These are phyloP conservation scores for Dactylellina haptotyla DNA, from an alignment of 2,329 filamentous ascomycete species.

Conservation along the genomic window DNA sequence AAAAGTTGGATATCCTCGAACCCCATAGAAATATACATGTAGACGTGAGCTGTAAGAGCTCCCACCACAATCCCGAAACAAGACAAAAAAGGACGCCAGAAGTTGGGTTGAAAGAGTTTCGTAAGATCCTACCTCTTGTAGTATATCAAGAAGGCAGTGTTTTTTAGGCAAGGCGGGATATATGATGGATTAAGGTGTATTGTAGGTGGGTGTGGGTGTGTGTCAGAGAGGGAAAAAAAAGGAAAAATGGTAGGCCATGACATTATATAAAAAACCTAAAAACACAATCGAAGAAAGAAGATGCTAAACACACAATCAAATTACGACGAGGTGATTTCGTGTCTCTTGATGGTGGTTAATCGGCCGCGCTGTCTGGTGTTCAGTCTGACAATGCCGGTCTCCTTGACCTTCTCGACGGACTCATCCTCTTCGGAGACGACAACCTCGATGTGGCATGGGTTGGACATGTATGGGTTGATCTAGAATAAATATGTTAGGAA, in stretches of 20 bases:
- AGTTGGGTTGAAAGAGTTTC: conserved; percentile 31
- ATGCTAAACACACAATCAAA: conserved; percentile 44
- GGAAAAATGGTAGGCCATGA: conserved; percentile 42
- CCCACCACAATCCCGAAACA: conserved; percentile 25
- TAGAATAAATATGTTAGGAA: conserved; percentile 61
- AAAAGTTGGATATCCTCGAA: conserved; percentile 28
- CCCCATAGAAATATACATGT: conserved; percentile 41
- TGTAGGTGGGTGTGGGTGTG: too few relatives aligned
- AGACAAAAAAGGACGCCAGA: conserved; percentile 24
- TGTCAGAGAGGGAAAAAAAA: conserved; percentile 9
- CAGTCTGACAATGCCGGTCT: conserved; percentile 69
- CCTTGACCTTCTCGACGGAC: conserved; percentile 87
- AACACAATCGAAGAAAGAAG: conserved; percentile 42
- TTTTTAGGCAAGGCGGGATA: conserved; percentile 9
- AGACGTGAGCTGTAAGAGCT: conserved; percentile 26
- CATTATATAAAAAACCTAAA: conserved; percentile 54
- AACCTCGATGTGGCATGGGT: conserved; percentile 99
- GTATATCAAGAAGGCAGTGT: conserved; percentile 3
- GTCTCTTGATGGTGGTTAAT: conserved; percentile 63
- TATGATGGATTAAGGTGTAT: conserved; percentile 49
- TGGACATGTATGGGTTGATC: conserved; percentile 99
- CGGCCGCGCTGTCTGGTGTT: conserved; percentile 90
- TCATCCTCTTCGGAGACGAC: conserved; percentile 99
- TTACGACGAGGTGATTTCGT: conserved; percentile 71
- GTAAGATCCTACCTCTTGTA: conserved; percentile 20